Base-by-base conservation (phyloP, 257 asterid genomes). In the Scutellaria minor region DNA sequence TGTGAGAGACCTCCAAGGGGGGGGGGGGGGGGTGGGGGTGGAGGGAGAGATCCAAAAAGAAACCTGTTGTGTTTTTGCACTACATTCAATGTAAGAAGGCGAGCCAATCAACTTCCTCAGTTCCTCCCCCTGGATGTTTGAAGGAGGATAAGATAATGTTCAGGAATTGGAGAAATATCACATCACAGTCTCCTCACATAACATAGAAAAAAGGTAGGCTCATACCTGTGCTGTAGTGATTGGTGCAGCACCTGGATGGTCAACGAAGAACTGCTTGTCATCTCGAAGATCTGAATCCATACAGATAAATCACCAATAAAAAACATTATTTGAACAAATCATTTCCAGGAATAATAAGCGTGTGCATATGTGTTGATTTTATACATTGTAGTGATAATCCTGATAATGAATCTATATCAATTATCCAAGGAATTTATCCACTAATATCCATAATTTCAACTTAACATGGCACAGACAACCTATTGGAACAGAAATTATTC, bases 241-340 rank as follows among this genome's bases (percentile, higher is more conserved):
- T 69, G 97, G 95, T 59, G 85, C 95, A 75, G 98, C 92, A 71
- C 97, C 98, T 76, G 98, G 97, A 82, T 92, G 96, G 86, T 90
- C 97, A 12, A 80, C 41, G 20, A 92, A 86, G 89, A 86, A 92
- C 70, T 92, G 96, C 85, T 90, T 84, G 78, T 93, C 98, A 78
- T 90, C 98, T 71, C 98, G 90, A 79, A 93, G 97, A 90, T 93
- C 98, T 93, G 87, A 73, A 72, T 68, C 27, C 72, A 79, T 27
- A 15, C 41, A 44, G 10, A 66, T 55, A 56, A 62, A 47, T 57
- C 72, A 58, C 67, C 56, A 61, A 9, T 47, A 5, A 15, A 53
- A 54, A 73, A 22, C 4, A 52, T 65, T 42, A 6, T 55, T 46
- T 42, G 11, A 47, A 77, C 48, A 70, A 47, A 41, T 70, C 45